Percentiles rank a stretch among this genome's conserved stretches.
Evolutionary conservation across 805 yeast species (phyloP).

Genomic region (Monosporozyma servazzii): DNA sequence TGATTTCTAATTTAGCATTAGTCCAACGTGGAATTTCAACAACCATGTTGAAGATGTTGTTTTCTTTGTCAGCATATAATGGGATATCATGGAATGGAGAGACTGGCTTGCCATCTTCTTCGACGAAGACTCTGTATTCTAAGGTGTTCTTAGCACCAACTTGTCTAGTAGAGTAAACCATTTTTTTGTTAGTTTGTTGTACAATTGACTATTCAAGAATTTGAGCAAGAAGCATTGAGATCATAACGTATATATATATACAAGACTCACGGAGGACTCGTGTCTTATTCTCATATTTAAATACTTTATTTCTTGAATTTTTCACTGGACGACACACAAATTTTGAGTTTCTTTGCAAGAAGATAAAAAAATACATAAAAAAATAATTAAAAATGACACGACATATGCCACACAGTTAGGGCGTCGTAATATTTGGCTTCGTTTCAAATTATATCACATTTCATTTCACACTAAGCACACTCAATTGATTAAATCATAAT

Average conservation of each 20-base stretch:
- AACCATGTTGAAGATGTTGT: constrained; percentile 78
- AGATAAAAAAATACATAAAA: too few relatives aligned
- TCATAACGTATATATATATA: neutral
- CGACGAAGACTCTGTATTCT: constrained; percentile 85
- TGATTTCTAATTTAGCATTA: constrained; percentile 92
- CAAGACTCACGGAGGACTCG: neutral
- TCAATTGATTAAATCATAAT: too few relatives aligned
- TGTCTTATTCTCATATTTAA: neutral
- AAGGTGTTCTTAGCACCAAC: constrained; percentile 93
- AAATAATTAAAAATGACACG: neutral
- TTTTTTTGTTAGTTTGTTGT: constrained; percentile 18
- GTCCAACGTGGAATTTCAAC: constrained; percentile 99
- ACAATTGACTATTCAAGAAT: neutral
- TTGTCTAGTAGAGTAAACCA: constrained; percentile 84
- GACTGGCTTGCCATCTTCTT: constrained; percentile 86
- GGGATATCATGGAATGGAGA: constrained; percentile 95
- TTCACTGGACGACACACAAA: neutral
- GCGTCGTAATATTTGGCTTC: neutral
- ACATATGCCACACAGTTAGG: neutral
- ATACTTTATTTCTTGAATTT: neutral
- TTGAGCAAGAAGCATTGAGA: neutral
- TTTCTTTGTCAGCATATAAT: constrained; percentile 86
- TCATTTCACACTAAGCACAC: too few relatives aligned
- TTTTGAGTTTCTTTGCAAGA: neutral
- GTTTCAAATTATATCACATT: neutral